phyloP scores from a whole-genome alignment of 2,329 filamentous ascomycete genomes.

The Alternaria atra region DNA sequence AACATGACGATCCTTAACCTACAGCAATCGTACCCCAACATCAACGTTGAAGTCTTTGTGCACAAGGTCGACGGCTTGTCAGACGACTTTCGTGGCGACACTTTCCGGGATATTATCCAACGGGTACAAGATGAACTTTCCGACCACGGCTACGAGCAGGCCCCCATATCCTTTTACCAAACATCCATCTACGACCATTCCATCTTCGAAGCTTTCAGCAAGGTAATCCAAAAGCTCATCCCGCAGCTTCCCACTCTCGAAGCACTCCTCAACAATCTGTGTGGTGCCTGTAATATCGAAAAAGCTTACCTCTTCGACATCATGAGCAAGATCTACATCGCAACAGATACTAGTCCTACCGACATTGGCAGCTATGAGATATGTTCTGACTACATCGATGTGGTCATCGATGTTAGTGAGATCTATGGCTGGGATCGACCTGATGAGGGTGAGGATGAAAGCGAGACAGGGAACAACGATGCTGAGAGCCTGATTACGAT shows the following conservation, averaged over 20 bases:
- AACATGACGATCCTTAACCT: conserved; percentile 90
- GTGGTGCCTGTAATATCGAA: conserved; percentile 92
- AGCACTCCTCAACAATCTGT: conserved; percentile 91
- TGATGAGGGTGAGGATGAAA: conserved; percentile 42
- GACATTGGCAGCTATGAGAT: conserved; percentile 98
- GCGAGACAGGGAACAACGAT: conserved; percentile 59
- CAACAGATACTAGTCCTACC: conserved; percentile 89
- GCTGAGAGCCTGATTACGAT: conserved; percentile 70
- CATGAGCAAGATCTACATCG: conserved; percentile 97
- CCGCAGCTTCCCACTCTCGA: conserved; percentile 92
- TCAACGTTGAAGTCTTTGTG: conserved; percentile 98
- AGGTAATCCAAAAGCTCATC: conserved; percentile 97
- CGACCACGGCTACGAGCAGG: conserved; percentile 91
- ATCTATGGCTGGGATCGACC: conserved; percentile 81
- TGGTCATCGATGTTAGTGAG: conserved; percentile 96
- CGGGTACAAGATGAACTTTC: conserved; percentile 95
- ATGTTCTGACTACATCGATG: conserved; percentile 97
- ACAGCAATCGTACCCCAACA: conserved; percentile 86
- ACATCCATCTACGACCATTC: conserved; percentile 99
- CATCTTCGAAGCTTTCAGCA: conserved; percentile 97
- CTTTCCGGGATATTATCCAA: conserved; percentile 95
- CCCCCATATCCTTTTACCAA: conserved; percentile 91
- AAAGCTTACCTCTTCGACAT: conserved; percentile 99
- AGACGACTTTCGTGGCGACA: conserved; percentile 95
- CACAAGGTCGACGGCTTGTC: conserved; percentile 98